phyloP scores from a whole-genome alignment of 1,284 basidiomycete species.

The Rhodotorula sp. region DNA sequence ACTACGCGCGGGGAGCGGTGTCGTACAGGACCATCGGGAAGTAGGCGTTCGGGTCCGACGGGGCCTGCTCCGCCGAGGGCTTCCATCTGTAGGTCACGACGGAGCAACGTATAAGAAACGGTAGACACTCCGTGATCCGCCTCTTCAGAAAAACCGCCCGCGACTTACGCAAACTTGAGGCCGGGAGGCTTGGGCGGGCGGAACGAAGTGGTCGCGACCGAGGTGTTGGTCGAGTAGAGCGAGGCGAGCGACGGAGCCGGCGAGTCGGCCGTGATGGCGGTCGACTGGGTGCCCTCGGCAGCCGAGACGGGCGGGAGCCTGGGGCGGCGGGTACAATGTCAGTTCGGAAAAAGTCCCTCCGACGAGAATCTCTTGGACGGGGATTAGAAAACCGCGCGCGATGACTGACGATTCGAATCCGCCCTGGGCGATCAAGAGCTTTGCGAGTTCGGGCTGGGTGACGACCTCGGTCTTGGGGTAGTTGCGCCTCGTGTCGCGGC shows the following conservation, averaged over 20 bases:
- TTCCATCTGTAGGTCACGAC: constrained; percentile 7
- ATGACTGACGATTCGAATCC: constrained; percentile 34
- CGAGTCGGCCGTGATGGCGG: constrained; percentile 35
- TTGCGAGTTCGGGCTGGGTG: constrained; percentile 38
- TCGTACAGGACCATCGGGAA: constrained; percentile 32
- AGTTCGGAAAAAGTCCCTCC: no score
- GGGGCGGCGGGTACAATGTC: no score
- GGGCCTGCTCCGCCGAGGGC: constrained; percentile 19
- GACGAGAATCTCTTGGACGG: not conserved
- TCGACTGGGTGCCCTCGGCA: constrained; percentile 19
- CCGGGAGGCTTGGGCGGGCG: constrained; percentile 38
- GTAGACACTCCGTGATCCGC: no score
- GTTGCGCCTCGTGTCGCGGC: constrained; percentile 36
- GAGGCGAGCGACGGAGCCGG: constrained; percentile 36
- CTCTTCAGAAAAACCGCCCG: no score
- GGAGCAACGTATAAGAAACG: not conserved
- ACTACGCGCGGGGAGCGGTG: not conserved
- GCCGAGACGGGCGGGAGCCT: constrained; percentile 28
- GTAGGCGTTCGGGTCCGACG: constrained; percentile 28
- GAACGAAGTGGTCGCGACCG: constrained; percentile 22
- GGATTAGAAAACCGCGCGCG: not conserved
- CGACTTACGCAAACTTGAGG: constrained; percentile 19
- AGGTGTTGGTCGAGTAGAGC: constrained; percentile 26
- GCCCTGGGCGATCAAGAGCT: constrained; percentile 37
- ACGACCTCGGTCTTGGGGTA: constrained; percentile 25